phyloP scores from a whole-genome alignment of 2,329 filamentous ascomycete species.

The Pseudogymnoascus sp. region DNA sequence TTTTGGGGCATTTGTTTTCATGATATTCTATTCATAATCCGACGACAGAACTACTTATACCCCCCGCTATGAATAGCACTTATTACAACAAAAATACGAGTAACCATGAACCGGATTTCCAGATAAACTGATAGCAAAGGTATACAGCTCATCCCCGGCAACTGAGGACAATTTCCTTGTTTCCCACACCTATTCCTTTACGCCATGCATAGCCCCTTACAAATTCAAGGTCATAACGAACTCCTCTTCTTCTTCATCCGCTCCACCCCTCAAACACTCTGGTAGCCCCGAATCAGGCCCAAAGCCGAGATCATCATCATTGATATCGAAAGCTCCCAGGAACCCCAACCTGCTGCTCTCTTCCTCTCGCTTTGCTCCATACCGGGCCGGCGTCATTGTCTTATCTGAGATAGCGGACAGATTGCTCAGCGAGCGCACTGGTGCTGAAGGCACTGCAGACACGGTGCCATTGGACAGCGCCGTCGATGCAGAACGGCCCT shows the following conservation, averaged over 20 bases:
- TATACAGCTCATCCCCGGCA: constrained; percentile 2
- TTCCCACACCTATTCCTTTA: neutral
- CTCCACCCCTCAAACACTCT: constrained; percentile 25
- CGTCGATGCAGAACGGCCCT: constrained; percentile 52
- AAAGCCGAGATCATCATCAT: constrained; percentile 34
- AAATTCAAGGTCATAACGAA: constrained; percentile 43
- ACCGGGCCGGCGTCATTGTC: constrained; percentile 36
- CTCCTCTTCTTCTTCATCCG: constrained; percentile 40
- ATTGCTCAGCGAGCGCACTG: neutral
- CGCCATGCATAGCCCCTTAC: constrained; percentile 4
- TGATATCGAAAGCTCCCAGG: constrained; percentile 47
- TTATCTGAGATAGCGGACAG: constrained; percentile 19
- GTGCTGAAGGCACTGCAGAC: neutral
- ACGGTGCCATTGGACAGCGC: constrained; percentile 23
- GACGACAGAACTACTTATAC: neutral
- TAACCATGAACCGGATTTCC: neutral
- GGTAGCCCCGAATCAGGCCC: constrained; percentile 22
- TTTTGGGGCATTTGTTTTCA: neutral
- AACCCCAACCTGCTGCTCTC: constrained; percentile 41
- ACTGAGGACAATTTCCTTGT: neutral
- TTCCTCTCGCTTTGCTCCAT: constrained; percentile 23
- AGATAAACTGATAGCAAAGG: neutral
- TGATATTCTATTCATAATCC: constrained; percentile 1
- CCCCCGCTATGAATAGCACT: neutral
- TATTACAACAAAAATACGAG: constrained; percentile 7